Percentiles rank a stretch among this genome's conserved stretches.
Evolutionary conservation across 257 asterid genomes (phyloP).

Genomic region (Penstemon eatonii): DNA sequence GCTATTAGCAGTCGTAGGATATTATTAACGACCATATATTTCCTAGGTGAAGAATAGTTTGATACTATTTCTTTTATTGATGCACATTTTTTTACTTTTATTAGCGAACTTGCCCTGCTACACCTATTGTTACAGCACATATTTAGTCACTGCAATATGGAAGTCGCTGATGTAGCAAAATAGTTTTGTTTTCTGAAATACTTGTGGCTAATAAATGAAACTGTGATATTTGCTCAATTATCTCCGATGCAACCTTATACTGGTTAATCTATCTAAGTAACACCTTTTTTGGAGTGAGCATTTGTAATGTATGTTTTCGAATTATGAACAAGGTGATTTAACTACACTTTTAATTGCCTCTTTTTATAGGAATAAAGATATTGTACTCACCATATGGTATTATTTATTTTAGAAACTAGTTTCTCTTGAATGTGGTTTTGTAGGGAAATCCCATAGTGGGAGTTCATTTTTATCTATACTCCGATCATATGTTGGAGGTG

Average conservation of each 20-base stretch:
- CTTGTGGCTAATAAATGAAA: constrained; percentile 7
- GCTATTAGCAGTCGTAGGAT: constrained; percentile 17
- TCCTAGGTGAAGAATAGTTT: background rate
- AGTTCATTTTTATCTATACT: constrained; percentile 83
- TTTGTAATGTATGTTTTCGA: constrained; percentile 13
- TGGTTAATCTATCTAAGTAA: constrained; percentile 16
- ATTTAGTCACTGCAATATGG: constrained; percentile 16
- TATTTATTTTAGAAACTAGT: constrained; percentile 14
- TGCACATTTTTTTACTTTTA: background rate
- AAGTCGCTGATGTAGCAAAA: constrained; percentile 6
- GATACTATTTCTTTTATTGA: constrained; percentile 1
- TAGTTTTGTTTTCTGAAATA: constrained; percentile 10
- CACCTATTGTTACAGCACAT: constrained; percentile 9
- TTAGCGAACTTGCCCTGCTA: too few species aligned
- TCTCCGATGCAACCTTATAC: constrained; percentile 14
- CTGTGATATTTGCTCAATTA: constrained; percentile 10
- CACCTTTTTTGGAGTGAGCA: background rate
- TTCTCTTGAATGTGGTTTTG: constrained; percentile 31
- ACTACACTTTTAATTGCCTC: constrained; percentile 16
- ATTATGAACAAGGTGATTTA: constrained; percentile 2
- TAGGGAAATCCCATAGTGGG: constrained; percentile 98
- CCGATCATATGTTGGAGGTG: constrained; percentile 77
- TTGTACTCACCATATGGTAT: constrained; percentile 4
- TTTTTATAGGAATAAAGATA: constrained; percentile 2
- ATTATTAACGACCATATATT: constrained; percentile 10